Base-by-base conservation (phyloP, 2,329 filamentous ascomycete genomes). In the Colletotrichum shisoi region DNA sequence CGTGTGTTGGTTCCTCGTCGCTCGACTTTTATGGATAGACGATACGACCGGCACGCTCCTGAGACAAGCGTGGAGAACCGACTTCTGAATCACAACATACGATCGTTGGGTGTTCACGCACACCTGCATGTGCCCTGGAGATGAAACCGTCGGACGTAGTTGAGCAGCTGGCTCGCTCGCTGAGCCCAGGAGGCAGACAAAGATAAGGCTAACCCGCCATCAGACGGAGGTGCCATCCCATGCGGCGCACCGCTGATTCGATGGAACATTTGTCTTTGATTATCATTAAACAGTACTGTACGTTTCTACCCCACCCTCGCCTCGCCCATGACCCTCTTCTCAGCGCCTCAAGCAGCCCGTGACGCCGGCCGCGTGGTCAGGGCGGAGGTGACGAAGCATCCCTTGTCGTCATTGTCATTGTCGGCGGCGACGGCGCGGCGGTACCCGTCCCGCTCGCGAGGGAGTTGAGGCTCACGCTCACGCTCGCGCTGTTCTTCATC, bases 331-430 rank as follows among this genome's bases (percentile, higher is more conserved):
- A 5, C 17, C 46, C 5, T 24, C 9, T 7, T 24, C 15, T 19
- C 27, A 17, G 15, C 9, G 19, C 42, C 42, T 27, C 46, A 8
- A 2, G 3, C 48, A 12, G 17, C 4, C 19, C 13, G 54, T 59
- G 31, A 67, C 11, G 63, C 60, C 27, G 59, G 46, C n/a, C 60
- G 51, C 53, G 37, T 44, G 2, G 54, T 37, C 7, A 34, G 15
- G 31, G 46, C 40, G 46, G 42, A 2, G 63, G 64, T 34, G 48
- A 60, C 27, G 60, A 21, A 21, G 40, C 15, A 49, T 24, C 45
- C 24, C 53, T 46, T 24, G 31, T 39, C 13, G 49, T 39, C 49
- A 3, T 34, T 6, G 49, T 21, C 31, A 4, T 27, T 15, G 48
- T 34, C 27, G 21, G 48, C 15, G 24, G 15, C 27, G 12, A 15